Conservation (phyloP, 257 asterid genomes). For the Apocynum venetum region DNA sequence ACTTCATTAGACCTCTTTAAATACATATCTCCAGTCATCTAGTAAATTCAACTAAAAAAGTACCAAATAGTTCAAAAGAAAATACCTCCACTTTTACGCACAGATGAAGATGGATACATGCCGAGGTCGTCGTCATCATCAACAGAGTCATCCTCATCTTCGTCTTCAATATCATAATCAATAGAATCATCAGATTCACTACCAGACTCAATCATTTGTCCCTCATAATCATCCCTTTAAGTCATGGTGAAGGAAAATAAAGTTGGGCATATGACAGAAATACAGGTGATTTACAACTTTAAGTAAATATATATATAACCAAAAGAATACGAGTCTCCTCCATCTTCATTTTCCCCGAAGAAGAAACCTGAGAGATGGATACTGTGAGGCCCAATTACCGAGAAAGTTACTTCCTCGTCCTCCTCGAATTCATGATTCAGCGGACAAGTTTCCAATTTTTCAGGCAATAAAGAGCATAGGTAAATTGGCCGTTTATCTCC, state of each 20-base stretch:
- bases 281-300: neutral
- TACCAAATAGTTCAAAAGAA: neutral
- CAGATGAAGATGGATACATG: constrained; percentile 46
- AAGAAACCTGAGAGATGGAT: constrained; percentile 94
- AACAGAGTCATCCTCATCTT: constrained; percentile 42
- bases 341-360: constrained; percentile 47
- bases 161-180: constrained; percentile 51
- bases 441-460: constrained; percentile 63
- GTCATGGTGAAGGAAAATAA: constrained; percentile 43
- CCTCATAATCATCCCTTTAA: constrained; percentile 48
- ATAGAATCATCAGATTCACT: constrained; percentile 44
- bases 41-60: neutral
- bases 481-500: constrained; percentile 74
- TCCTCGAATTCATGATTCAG: constrained; percentile 87
- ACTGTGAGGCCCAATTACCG: constrained; percentile 62
- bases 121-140: constrained; percentile 57
- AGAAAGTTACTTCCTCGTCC: constrained; percentile 70
- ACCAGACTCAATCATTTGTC: constrained; percentile 30
- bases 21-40: neutral
- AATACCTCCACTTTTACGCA: constrained; percentile 75
- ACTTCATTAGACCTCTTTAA: neutral
- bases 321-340: constrained; percentile 60
- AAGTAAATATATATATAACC: neutral
- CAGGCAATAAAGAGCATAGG: constrained; percentile 70
- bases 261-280: neutral